Evolutionary conservation across 106 monocot genomes (phyloP).

Genomic region (Apostasia shenzhenica): DNA sequence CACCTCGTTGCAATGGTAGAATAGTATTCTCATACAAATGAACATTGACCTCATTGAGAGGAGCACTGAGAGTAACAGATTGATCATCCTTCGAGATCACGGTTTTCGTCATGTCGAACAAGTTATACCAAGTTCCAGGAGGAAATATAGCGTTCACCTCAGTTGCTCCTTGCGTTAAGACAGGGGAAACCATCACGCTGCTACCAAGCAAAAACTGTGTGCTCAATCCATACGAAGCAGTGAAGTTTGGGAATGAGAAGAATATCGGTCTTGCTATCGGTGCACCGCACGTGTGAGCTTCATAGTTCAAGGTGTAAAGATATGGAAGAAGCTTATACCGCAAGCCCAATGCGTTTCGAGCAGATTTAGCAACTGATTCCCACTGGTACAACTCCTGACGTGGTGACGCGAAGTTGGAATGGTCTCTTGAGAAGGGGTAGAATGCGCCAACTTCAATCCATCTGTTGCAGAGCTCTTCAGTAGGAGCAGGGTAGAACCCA

Average conservation of each 20-base stretch:
- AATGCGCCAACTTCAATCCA: conserved; percentile 98
- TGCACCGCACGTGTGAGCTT: conserved; percentile 66
- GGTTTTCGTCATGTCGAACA: conserved; percentile 70
- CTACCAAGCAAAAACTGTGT: conserved; percentile 83
- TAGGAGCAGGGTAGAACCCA: conserved; percentile 74
- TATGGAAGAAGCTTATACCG: conserved; percentile 83
- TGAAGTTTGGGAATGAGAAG: conserved; percentile 82
- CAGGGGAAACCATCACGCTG: conserved; percentile 83
- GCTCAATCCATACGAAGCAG: conserved; percentile 57
- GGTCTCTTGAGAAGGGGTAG: conserved; percentile 97
- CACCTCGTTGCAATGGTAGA: conserved; percentile 90
- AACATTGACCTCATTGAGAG: conserved; percentile 87
- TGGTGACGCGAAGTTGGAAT: conserved; percentile 68
- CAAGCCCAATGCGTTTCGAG: conserved; percentile 78
- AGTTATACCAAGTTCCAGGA: conserved; percentile 82
- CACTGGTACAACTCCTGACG: conserved; percentile 88
- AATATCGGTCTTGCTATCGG: conserved; percentile 86
- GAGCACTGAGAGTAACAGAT: conserved; percentile 51
- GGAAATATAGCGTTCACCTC: conserved; percentile 73
- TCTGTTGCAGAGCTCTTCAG: conserved; percentile 92
- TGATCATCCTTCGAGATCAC: conserved; percentile 52
- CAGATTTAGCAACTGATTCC: conserved; percentile 86
- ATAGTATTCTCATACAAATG: conserved; percentile 79
- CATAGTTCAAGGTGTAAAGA: conserved; percentile 83
- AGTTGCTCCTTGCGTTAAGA: conserved; percentile 56